phyloP scores from a whole-genome alignment of 2,329 filamentous ascomycete genomes.

The Helminthosporium solani region DNA sequence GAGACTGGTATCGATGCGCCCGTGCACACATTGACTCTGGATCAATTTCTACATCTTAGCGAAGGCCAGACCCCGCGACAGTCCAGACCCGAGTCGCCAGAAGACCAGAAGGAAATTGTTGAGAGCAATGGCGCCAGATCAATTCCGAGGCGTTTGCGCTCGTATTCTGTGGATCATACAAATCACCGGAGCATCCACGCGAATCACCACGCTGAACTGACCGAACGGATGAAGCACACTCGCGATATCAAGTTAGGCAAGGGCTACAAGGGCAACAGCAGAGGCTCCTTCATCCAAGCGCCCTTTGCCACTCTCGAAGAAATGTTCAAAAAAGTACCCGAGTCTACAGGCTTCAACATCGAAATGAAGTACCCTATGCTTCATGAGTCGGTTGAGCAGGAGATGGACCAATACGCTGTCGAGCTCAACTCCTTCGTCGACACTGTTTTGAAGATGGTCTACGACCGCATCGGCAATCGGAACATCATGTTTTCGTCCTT shows the following conservation, averaged over 20 bases:
- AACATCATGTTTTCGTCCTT: conserved; percentile 97
- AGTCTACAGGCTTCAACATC: conserved; percentile 91
- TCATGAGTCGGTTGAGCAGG: conserved; percentile 88
- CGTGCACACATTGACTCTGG: conserved; percentile 89
- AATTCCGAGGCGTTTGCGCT: conserved; percentile 47
- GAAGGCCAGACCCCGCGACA: conserved; percentile 51
- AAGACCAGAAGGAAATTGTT: conserved; percentile 11
- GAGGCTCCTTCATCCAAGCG: conserved; percentile 91
- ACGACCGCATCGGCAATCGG: conserved; percentile 76
- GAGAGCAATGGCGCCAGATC: conserved; percentile 19
- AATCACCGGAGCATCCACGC: conserved; percentile 45
- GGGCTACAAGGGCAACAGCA: conserved; percentile 92
- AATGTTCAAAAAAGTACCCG: conserved; percentile 81
- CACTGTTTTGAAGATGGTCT: conserved; percentile 85
- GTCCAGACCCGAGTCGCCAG: conserved; percentile 52
- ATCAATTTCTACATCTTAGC: conserved; percentile 92
- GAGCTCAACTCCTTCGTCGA: conserved; percentile 97
- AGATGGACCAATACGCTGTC: conserved; percentile 95
- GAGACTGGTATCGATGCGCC: conserved; percentile 97
- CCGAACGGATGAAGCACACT: conserved; percentile 95
- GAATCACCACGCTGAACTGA: conserved; percentile 52
- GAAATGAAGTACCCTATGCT: conserved; percentile 99
- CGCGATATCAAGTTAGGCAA: conserved; percentile 83
- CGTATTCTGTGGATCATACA: conserved; percentile 60
- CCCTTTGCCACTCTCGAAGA: conserved; percentile 95